Conservation (phyloP, 495 filamentous ascomycete genomes). For the Penicillium ochrochloron region DNA sequence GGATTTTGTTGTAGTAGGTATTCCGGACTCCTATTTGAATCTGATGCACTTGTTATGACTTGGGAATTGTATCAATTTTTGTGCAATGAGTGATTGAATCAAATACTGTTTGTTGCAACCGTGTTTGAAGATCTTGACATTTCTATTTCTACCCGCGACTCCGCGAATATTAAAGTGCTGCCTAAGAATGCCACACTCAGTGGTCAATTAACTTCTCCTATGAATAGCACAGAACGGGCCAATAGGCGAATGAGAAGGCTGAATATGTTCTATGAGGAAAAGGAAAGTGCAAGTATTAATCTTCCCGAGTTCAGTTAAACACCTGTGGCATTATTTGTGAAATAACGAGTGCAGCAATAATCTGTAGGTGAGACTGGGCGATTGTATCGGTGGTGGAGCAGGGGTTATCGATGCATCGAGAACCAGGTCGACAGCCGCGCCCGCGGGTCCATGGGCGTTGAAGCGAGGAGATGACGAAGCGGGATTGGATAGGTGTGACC, state of each 20-base stretch:
- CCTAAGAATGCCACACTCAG: background rate
- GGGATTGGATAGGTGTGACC: background rate
- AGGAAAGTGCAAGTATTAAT: background rate
- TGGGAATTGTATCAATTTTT: background rate
- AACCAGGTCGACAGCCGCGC: background rate
- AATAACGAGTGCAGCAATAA: background rate
- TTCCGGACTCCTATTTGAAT: background rate
- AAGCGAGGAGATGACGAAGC: background rate
- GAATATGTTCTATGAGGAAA: background rate
- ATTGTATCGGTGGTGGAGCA: background rate
- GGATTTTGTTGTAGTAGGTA: background rate
- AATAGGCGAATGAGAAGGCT: background rate
- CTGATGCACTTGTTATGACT: background rate
- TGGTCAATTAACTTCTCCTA: background rate
- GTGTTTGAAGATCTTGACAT: background rate
- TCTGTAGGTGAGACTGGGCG: background rate
- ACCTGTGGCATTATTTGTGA: no score
- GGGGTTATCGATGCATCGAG: constrained; percentile 1
- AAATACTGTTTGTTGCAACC: background rate
- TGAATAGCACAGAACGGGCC: background rate
- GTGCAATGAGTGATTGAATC: background rate
- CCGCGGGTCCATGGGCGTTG: background rate
- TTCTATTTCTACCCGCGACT: background rate
- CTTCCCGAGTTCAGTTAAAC: background rate
- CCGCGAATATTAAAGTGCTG: background rate